Conservation (phyloP, 1,284 basidiomycete genomes). For the Spongispora temasekensis region DNA sequence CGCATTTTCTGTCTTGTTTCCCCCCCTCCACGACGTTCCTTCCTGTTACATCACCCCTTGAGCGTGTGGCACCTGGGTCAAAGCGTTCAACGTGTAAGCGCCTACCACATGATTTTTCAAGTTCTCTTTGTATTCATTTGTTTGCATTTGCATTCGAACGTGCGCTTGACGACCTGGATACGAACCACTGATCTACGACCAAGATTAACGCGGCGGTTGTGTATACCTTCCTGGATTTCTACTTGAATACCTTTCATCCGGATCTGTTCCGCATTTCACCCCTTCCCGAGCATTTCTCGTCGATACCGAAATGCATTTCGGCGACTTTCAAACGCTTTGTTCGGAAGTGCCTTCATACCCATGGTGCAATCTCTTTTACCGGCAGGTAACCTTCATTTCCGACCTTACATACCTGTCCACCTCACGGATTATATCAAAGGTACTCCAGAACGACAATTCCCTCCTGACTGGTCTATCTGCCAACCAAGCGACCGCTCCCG, state of each 20-base stretch:
- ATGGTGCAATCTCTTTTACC: constrained; percentile 74
- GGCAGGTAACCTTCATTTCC: constrained; percentile 44
- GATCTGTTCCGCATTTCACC: not conserved
- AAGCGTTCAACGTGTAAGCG: constrained; percentile 30
- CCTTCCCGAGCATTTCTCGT: not conserved
- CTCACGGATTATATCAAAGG: constrained; percentile 15
- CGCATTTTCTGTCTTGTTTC: no score
- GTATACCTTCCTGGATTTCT: constrained; percentile 21
- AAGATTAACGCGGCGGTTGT: constrained; percentile 19
- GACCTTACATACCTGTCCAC: not conserved
- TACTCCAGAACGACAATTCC: constrained; percentile 38
- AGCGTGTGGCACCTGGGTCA: no score
- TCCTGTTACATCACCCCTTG: no score
- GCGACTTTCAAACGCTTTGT: constrained; percentile 62
- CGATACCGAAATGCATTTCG: constrained; percentile 51
- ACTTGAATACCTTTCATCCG: constrained; percentile 14
- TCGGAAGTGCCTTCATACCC: constrained; percentile 60
- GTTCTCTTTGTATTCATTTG: constrained; percentile 33
- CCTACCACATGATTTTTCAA: constrained; percentile 17
- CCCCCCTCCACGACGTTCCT: no score
- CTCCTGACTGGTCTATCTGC: constrained; percentile 44
- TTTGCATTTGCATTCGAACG: constrained; percentile 32
- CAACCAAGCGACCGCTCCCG: constrained; percentile 47
- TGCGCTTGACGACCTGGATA: constrained; percentile 27
- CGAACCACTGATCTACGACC: constrained; percentile 20